These are phyloP conservation scores for Noccaea bulbosa DNA, from an alignment of 345 rosid species.

Conservation along the genomic window DNA sequence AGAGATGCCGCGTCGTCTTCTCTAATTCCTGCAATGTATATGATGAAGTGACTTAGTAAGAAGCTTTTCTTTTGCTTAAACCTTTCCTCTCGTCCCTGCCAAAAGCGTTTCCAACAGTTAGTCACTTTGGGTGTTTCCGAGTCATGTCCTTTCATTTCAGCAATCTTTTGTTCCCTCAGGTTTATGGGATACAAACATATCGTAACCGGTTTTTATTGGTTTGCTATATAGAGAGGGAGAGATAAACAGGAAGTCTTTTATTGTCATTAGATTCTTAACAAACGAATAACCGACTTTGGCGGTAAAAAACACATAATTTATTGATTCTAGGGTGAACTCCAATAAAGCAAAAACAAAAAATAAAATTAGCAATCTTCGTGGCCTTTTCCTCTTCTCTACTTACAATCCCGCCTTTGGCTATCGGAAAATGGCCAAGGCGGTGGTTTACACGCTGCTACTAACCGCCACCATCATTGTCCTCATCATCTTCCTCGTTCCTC, in stretches of 20 bases:
- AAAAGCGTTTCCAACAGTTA: slow-evolving; percentile 17
- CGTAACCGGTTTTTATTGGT: slow-evolving; percentile 33
- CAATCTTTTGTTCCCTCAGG: slow-evolving; percentile 21
- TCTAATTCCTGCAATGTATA: slow-evolving; percentile 49
- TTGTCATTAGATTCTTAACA: slow-evolving; percentile 15
- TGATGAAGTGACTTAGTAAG: slow-evolving; percentile 46
- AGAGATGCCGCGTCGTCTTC: slow-evolving; percentile 15
- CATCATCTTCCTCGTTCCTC: slow-evolving; percentile 40
- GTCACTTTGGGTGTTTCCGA: slow-evolving; percentile 34
- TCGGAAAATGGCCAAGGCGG: slow-evolving; percentile 67
- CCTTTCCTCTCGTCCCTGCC: slow-evolving; percentile 12
- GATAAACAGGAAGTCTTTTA: slow-evolving; percentile 22
- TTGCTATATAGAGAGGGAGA: slow-evolving; percentile 27
- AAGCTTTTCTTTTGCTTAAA: slow-evolving; percentile 21
- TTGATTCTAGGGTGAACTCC: background rate
- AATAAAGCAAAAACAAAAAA: slow-evolving; percentile 25
- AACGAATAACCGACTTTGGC: slow-evolving; percentile 55
- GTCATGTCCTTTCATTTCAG: slow-evolving; percentile 20
- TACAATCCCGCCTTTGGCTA: slow-evolving; percentile 41
- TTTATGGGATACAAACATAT: slow-evolving; percentile 13
- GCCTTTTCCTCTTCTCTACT: slow-evolving; percentile 24
- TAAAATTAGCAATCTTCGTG: slow-evolving; percentile 26
- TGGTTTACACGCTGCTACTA: slow-evolving; percentile 54
- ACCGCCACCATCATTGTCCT: slow-evolving; percentile 49
- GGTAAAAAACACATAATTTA: slow-evolving; percentile 22